A percentile compares a stretch with the other conserved stretches of the same genome.
Conservation (phyloP, 495 filamentous ascomycete species). For the Halenospora varia region DNA sequence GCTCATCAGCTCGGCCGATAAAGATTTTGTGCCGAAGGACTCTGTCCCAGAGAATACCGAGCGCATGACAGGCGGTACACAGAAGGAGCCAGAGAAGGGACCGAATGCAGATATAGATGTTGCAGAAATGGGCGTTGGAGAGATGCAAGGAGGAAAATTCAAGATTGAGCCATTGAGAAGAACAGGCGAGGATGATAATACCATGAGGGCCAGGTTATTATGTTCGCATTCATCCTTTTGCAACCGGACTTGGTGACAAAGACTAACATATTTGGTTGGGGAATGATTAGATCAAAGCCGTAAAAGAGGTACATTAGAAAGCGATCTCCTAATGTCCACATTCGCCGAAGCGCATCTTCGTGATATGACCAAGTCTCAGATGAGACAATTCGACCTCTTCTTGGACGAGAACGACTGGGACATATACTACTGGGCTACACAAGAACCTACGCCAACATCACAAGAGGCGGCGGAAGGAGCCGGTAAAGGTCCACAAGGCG, state of each 20-base stretch:
- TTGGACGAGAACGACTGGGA: conserved; percentile 99
- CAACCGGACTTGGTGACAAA: neutral
- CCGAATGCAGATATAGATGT: conserved; percentile 63
- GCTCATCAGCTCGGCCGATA: conserved; percentile 51
- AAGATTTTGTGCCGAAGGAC: conserved; percentile 54
- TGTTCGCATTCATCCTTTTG: conserved; percentile 55
- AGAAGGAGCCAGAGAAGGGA: conserved; percentile 11
- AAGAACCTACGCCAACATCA: conserved; percentile 53
- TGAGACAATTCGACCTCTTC: conserved; percentile 86
- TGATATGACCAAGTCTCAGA: conserved; percentile 66
- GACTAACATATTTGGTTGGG: neutral
- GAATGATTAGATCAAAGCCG: conserved; percentile 76
- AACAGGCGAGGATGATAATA: conserved; percentile 72
- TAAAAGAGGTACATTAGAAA: conserved; percentile 93
- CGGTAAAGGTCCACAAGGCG: conserved; percentile 1
- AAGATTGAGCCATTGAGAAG: conserved; percentile 84
- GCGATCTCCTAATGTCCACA: conserved; percentile 91
- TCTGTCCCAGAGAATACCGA: conserved; percentile 50
- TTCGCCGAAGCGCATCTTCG: conserved; percentile 79
- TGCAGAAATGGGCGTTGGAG: conserved; percentile 84
- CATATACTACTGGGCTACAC: conserved; percentile 99
- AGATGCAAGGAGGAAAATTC: conserved; percentile 85
- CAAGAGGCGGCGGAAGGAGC: conserved; percentile 29
- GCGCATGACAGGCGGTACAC: conserved; percentile 23
- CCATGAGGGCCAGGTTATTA: conserved; percentile 83